phyloP scores from a whole-genome alignment of 2,329 filamentous ascomycete species.

The Cladorrhinum sp. region DNA sequence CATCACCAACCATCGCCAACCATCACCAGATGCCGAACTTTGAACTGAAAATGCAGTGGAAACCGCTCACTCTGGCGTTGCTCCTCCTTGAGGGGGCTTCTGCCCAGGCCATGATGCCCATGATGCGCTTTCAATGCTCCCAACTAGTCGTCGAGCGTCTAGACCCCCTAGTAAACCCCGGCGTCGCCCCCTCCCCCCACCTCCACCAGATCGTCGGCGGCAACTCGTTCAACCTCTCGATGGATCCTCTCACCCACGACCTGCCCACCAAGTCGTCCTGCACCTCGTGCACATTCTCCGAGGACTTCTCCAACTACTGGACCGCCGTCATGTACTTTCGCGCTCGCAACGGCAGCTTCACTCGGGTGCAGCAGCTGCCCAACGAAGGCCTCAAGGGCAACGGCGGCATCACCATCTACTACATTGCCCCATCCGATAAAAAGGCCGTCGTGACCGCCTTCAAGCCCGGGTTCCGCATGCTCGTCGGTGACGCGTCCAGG shows the following conservation, averaged over 20 bases:
- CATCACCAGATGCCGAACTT: not conserved
- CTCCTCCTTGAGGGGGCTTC: not conserved
- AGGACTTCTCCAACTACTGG: slow-evolving; percentile 28
- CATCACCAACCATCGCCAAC: not conserved
- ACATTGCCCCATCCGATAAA: slow-evolving; percentile 25
- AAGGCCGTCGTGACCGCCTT: slow-evolving; percentile 39
- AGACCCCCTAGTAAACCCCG: slow-evolving; percentile 26
- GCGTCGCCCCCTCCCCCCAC: slow-evolving; percentile 20
- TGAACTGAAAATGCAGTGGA: not conserved
- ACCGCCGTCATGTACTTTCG: slow-evolving; percentile 26
- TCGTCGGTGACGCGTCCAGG: slow-evolving; percentile 34
- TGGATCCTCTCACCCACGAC: slow-evolving; percentile 22
- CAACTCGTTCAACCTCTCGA: slow-evolving; percentile 24
- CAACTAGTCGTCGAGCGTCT: slow-evolving; percentile 29
- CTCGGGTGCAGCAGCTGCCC: slow-evolving; percentile 14
- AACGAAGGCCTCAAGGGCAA: slow-evolving; percentile 14
- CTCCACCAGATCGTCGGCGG: slow-evolving; percentile 26
- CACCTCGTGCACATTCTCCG: slow-evolving; percentile 25
- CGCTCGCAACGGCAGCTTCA: slow-evolving; percentile 23
- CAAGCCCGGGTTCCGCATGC: slow-evolving; percentile 42
- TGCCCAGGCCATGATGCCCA: slow-evolving; percentile 22
- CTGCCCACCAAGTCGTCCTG: slow-evolving; percentile 16
- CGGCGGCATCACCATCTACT: slow-evolving; percentile 27
- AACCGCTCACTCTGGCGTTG: not conserved
- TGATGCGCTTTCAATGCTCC: slow-evolving; percentile 30